These are phyloP conservation scores for Rhododendron simsii DNA, from an alignment of 148 eudicot genomes.

Conservation along the genomic window DNA sequence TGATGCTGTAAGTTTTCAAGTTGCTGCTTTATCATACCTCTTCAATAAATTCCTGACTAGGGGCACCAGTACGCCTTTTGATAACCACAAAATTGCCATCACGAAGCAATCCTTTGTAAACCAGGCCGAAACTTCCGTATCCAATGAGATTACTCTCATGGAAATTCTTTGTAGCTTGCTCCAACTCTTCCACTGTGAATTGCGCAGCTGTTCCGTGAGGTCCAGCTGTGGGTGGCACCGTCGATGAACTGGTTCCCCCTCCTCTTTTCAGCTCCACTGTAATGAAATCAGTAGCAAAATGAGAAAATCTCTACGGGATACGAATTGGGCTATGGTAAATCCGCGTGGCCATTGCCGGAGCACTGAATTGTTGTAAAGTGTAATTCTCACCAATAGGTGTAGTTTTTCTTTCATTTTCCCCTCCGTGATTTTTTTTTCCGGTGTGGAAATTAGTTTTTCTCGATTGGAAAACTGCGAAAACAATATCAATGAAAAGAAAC, in stretches of 20 bases:
- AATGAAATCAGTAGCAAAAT: conserved; percentile 9
- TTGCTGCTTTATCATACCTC: conserved; percentile 25
- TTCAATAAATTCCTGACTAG: conserved; percentile 27
- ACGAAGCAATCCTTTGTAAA: conserved; percentile 39
- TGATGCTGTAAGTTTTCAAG: not conserved
- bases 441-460: not conserved
- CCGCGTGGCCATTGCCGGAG: not conserved
- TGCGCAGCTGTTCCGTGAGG: conserved; percentile 21
- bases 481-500: not conserved
- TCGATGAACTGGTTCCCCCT: conserved; percentile 16
- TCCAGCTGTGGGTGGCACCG: conserved; percentile 17
- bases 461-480: not conserved
- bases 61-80: conserved; percentile 32
- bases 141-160: conserved; percentile 38
- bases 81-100: conserved; percentile 49
- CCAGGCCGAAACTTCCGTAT: conserved; percentile 40
- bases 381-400: not conserved
- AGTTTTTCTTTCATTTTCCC: not conserved
- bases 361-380: not conserved
- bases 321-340: not conserved
- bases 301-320: not conserved
- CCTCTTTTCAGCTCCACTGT: conserved; percentile 33
- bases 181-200: conserved; percentile 38
- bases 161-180: conserved; percentile 37
- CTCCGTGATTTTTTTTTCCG: not conserved